phyloP scores from a whole-genome alignment of 495 filamentous ascomycete species.

The Choiromyces venosus region DNA sequence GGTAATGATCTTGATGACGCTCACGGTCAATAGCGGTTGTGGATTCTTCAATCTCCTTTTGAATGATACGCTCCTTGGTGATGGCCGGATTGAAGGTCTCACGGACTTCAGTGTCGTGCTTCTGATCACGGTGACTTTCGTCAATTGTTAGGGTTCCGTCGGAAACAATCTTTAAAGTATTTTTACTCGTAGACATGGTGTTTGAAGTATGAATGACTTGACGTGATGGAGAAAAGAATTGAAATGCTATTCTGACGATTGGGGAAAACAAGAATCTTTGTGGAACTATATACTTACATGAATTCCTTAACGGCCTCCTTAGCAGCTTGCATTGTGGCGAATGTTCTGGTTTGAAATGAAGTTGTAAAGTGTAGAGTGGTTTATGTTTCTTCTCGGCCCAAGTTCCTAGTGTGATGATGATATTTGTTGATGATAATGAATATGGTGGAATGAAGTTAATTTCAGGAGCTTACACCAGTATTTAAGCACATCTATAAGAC shows the following conservation, averaged over 20 bases:
- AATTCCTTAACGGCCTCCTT: constrained; percentile 32
- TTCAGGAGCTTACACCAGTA: constrained; percentile 2
- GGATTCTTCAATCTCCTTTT: constrained; percentile 52
- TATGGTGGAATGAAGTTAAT: background rate
- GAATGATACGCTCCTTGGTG: constrained; percentile 50
- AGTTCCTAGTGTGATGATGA: background rate
- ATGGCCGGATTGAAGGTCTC: constrained; percentile 56
- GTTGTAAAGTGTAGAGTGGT: background rate
- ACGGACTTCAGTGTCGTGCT: constrained; percentile 35
- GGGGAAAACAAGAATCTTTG: background rate
- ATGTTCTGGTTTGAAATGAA: background rate
- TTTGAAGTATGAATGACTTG: background rate
- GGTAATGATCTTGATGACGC: constrained; percentile 57
- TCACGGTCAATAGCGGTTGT: constrained; percentile 58
- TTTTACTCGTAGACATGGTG: too few relatives aligned
- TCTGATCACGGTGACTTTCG: constrained; percentile 31
- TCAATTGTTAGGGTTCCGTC: background rate
- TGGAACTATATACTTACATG: constrained; percentile 27
- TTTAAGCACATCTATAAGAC: constrained; percentile 13
- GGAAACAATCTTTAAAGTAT: background rate
- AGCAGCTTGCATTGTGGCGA: constrained; percentile 25
- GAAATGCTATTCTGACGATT: constrained; percentile 1
- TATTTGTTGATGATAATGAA: constrained; percentile 1
- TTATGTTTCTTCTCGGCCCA: constrained; percentile 7
- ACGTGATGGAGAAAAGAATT: constrained; percentile 1